Conservation (phyloP, 192 early-diverging fungal species). For the Funneliformis mosseae region DNA sequence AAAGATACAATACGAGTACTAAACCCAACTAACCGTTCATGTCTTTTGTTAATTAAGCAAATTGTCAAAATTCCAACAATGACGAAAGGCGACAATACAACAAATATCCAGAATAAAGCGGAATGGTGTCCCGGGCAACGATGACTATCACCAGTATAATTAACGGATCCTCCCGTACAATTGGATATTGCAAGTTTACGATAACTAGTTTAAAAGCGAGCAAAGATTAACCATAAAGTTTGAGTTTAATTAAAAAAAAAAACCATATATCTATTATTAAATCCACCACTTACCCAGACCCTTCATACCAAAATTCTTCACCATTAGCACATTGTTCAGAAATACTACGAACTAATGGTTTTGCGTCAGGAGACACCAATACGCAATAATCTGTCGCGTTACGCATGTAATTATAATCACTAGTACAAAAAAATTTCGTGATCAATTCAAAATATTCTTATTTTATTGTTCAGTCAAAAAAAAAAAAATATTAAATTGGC, state of each 20-base stretch:
- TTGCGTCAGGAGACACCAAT: constrained; percentile 52
- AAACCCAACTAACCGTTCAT: neutral
- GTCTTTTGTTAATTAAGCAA: constrained; percentile 26
- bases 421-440: neutral
- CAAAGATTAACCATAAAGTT: constrained; percentile 72
- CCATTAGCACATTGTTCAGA: constrained; percentile 51
- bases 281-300: constrained; percentile 49
- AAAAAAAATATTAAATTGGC: neutral
- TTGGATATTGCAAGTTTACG: neutral
- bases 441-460: neutral
- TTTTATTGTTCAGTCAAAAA: constrained; percentile 1
- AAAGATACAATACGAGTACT: neutral
- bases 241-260: neutral
- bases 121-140: constrained; percentile 59
- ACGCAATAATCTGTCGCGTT: constrained; percentile 58
- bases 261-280: neutral
- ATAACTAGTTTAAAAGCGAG: neutral
- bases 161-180: neutral
- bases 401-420: constrained; percentile 76
- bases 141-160: constrained; percentile 46
- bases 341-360: constrained; percentile 45
- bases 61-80: constrained; percentile 38
- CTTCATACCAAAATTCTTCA: constrained; percentile 60
- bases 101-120: constrained; percentile 34
- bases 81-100: constrained; percentile 39